These are phyloP conservation scores for Yamadazyma jaroonii DNA, from an alignment of 1,139 yeast species.

Conservation along the genomic window DNA sequence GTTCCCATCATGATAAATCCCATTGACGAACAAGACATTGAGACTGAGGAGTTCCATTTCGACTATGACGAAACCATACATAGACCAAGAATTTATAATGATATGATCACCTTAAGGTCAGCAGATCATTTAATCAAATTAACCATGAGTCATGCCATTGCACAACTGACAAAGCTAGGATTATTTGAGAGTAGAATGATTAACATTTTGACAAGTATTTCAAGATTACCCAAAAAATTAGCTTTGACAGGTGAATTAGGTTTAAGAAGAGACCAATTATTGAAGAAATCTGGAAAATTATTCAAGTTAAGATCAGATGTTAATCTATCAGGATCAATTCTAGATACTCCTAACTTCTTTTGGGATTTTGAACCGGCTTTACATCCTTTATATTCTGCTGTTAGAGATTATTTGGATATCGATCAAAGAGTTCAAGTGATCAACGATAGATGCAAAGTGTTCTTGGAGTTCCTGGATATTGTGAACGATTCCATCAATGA, in stretches of 20 bases:
- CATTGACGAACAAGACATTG: constrained; percentile 84
- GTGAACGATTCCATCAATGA: constrained; percentile 94
- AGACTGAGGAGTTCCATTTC: constrained; percentile 92
- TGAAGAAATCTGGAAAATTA: constrained; percentile 84
- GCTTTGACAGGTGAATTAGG: constrained; percentile 90
- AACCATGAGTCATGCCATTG: constrained; percentile 94
- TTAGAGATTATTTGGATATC: constrained; percentile 88
- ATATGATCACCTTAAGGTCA: constrained; percentile 84
- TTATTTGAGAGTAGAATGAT: constrained; percentile 92
- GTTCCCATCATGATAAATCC: constrained; percentile 65
- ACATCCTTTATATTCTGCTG: constrained; percentile 86
- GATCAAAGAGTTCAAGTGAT: constrained; percentile 92
- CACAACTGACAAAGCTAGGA: constrained; percentile 90
- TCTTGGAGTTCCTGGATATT: constrained; percentile 87
- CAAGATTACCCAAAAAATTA: constrained; percentile 81
- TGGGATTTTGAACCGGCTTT: constrained; percentile 97
- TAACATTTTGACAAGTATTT: constrained; percentile 75
- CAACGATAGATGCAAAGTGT: constrained; percentile 91
- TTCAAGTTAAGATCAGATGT: constrained; percentile 92
- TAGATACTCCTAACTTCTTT: constrained; percentile 94
- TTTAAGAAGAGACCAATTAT: constrained; percentile 68
- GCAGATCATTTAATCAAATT: constrained; percentile 92
- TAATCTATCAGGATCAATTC: constrained; percentile 81
- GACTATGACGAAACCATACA: constrained; percentile 80
- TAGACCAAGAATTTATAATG: constrained; percentile 89